Percentiles rank a stretch among this genome's conserved stretches.
These are phyloP conservation scores for Alternaria novae-zelandiae DNA, from an alignment of 2,329 filamentous ascomycete species.

Conservation along the genomic window DNA sequence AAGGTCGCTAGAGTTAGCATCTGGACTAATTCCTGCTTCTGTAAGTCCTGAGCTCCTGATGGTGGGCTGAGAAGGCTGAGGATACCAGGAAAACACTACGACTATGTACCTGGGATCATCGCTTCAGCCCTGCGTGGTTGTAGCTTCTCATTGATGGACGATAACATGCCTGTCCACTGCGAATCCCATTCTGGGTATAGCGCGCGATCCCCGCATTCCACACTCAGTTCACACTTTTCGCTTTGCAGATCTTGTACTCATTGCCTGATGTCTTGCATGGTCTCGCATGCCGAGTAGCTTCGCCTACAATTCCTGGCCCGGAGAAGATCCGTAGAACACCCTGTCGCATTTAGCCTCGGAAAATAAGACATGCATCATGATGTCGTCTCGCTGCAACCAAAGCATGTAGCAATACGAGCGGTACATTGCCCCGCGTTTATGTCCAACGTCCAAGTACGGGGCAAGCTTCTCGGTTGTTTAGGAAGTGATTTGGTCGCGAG, in stretches of 20 bases:
- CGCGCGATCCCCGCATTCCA: constrained; percentile 4
- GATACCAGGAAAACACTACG: not conserved
- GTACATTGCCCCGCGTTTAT: not conserved
- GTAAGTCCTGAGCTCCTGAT: not conserved
- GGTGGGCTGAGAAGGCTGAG: not conserved
- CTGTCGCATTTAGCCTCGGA: constrained; percentile 14
- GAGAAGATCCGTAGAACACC: constrained; percentile 5
- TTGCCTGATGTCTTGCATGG: not conserved
- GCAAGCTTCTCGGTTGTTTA: not conserved
- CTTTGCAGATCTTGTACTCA: not conserved
- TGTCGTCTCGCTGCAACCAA: not conserved
- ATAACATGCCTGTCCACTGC: not conserved
- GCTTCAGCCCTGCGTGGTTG: not conserved
- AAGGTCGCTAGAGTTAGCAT: not conserved
- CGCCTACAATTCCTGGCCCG: not conserved
- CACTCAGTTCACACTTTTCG: not conserved
- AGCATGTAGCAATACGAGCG: not conserved
- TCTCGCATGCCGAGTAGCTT: not conserved
- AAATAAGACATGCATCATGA: not conserved
- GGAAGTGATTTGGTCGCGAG: not conserved
- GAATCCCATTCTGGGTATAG: not conserved
- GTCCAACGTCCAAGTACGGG: not conserved
- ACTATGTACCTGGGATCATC: not conserved
- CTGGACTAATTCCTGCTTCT: not conserved
- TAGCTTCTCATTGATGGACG: constrained; percentile 3